A percentile compares a stretch with the other conserved stretches of the same genome.
phyloP scores from a whole-genome alignment of 371 early-diverging fungal genomes.

The Actinomortierella wolfii region DNA sequence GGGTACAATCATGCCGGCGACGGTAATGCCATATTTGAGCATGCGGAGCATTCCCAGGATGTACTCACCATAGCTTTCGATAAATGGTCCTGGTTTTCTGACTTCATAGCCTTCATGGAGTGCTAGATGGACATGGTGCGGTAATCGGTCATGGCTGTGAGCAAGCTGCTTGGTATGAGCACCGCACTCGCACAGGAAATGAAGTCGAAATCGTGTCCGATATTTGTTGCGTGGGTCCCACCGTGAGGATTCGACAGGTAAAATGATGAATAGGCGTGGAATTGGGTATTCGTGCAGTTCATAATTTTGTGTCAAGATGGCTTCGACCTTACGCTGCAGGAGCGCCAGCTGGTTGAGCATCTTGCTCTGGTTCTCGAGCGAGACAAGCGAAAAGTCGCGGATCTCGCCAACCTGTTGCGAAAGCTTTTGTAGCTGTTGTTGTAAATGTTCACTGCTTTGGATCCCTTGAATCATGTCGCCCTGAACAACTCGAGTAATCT shows the following conservation, averaged over 20 bases:
- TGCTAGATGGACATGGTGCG: slow-evolving; percentile 31
- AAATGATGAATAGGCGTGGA: slow-evolving; percentile 33
- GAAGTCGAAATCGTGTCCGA: slow-evolving; percentile 21
- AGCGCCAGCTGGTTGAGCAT: not conserved
- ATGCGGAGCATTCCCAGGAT: slow-evolving; percentile 6
- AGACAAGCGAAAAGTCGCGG: too few species aligned
- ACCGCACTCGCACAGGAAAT: slow-evolving; percentile 35
- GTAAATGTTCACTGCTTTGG: too few species aligned
- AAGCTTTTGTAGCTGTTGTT: too few species aligned
- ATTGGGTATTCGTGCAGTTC: slow-evolving; percentile 33
- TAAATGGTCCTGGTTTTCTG: slow-evolving; percentile 8
- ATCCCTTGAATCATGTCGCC: too few species aligned
- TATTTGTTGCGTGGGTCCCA: too few species aligned
- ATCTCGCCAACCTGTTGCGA: too few species aligned
- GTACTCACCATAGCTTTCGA: slow-evolving; percentile 6
- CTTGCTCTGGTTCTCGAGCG: not conserved
- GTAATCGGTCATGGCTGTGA: too few species aligned
- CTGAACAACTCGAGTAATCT: too few species aligned
- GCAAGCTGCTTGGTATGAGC: slow-evolving; percentile 28
- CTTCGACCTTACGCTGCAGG: slow-evolving; percentile 17
- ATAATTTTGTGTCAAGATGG: slow-evolving; percentile 23
- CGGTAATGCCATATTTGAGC: slow-evolving; percentile 9
- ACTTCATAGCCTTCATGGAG: slow-evolving; percentile 32
- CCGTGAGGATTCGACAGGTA: slow-evolving; percentile 15
- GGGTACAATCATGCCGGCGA: slow-evolving; percentile 1